phyloP scores from a whole-genome alignment of 2,329 filamentous ascomycete genomes.

The Fusarium sacchari region DNA sequence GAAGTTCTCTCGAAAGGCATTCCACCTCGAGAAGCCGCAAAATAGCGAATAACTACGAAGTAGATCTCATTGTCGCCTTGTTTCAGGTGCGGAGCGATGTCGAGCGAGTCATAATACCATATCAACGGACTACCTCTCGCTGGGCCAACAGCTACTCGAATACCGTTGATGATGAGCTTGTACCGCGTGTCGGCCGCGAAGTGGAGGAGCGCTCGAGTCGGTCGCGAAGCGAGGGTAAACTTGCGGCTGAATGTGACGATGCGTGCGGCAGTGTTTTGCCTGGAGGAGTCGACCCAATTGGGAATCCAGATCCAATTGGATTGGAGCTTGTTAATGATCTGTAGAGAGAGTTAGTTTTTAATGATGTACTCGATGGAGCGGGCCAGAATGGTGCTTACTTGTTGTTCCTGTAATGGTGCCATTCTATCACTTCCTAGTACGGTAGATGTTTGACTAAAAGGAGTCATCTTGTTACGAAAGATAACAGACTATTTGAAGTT shows the following conservation, averaged over 20 bases:
- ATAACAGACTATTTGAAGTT: background rate
- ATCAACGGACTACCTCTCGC: background rate
- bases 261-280: background rate
- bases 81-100: background rate
- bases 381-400: background rate
- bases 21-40: background rate
- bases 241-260: background rate
- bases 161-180: background rate
- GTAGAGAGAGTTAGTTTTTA: fast-evolving
- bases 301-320: background rate
- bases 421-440: fast-evolving
- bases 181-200: background rate
- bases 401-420: background rate
- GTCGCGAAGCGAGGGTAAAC: background rate
- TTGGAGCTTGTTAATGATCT: background rate
- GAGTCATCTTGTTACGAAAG: fast-evolving
- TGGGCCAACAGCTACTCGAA: background rate
- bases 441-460: fast-evolving
- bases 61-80: background rate
- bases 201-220: background rate
- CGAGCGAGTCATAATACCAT: background rate
- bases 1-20: background rate
- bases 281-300: background rate
- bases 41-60: background rate
- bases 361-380: fast-evolving